A percentile compares a stretch with the other conserved stretches of the same genome.
Conservation (phyloP, 2,329 filamentous ascomycete genomes). For the Pezicula neosporulosa region DNA sequence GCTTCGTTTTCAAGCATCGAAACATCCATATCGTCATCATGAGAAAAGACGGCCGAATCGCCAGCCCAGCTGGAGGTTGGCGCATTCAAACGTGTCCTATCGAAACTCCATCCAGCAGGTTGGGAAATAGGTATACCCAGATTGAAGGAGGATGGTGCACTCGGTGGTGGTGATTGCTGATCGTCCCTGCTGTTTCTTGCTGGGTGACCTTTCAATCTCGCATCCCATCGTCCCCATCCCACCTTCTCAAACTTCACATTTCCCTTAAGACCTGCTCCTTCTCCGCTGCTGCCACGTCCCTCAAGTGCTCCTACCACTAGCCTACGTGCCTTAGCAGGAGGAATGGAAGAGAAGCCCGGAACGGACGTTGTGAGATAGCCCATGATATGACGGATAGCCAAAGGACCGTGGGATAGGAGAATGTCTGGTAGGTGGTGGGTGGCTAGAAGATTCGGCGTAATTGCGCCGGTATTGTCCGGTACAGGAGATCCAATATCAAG, state of each 20-base stretch:
- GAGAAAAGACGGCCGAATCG: conserved; percentile 73
- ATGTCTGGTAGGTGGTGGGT: conserved; percentile 90
- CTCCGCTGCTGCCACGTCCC: conserved; percentile 58
- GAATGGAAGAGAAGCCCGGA: conserved; percentile 86
- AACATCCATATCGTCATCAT: conserved; percentile 59
- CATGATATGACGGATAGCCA: conserved; percentile 95
- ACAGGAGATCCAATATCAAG: conserved; percentile 27
- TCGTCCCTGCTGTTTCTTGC: conserved; percentile 34
- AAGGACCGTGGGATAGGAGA: conserved; percentile 80
- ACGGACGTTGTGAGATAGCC: conserved; percentile 90
- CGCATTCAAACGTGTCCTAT: conserved; percentile 46
- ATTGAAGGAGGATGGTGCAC: conserved; percentile 38
- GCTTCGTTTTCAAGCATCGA: conserved; percentile 80
- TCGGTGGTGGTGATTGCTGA: conserved; percentile 39
- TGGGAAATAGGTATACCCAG: conserved; percentile 56
- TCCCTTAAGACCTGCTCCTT: conserved; percentile 59
- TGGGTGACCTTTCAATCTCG: conserved; percentile 66
- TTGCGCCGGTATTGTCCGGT: conserved; percentile 73
- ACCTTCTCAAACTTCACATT: conserved; percentile 91
- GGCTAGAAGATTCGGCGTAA: conserved; percentile 81
- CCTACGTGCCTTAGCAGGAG: conserved; percentile 84
- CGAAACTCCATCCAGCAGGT: conserved; percentile 37
- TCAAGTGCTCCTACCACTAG: conserved; percentile 91
- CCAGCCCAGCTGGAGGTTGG: conserved; percentile 61
- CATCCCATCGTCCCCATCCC: conserved; percentile 96